Conservation (phyloP, 768 basidiomycete species). For the Macrolepiota dolichaula region DNA sequence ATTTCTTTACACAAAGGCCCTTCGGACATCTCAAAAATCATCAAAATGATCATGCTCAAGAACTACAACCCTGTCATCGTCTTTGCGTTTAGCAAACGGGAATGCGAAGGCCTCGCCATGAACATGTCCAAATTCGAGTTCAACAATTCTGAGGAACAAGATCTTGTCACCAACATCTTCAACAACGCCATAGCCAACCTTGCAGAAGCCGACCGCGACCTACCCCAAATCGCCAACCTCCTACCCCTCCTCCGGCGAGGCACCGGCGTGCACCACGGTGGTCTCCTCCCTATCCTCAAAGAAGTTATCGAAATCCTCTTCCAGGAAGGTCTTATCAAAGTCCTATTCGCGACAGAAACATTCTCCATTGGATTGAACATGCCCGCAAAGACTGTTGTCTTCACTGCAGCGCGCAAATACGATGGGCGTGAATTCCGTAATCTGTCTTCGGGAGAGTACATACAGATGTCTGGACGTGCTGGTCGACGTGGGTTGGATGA, state of each 20-base stretch:
- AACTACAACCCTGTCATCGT: slow-evolving; percentile 98
- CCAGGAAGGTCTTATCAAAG: slow-evolving; percentile 97
- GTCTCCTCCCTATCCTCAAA: slow-evolving; percentile 94
- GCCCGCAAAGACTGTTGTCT: slow-evolving; percentile 99
- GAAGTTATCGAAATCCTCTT: slow-evolving; percentile 99
- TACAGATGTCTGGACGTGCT: slow-evolving; percentile 99
- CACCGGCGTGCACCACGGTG: slow-evolving; percentile 97
- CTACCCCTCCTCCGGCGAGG: slow-evolving; percentile 92
- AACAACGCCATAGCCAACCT: slow-evolving; percentile 92
- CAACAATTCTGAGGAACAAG: slow-evolving; percentile 90
- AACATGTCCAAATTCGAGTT: slow-evolving; percentile 95
- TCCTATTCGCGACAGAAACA: slow-evolving; percentile 97
- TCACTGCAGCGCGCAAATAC: slow-evolving; percentile 92
- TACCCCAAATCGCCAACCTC: slow-evolving; percentile 92
- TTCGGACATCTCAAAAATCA: slow-evolving; percentile 95
- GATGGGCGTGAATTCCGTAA: slow-evolving; percentile 94
- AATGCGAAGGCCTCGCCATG: slow-evolving; percentile 92
- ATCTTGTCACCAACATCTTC: slow-evolving; percentile 84
- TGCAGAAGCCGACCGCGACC: slow-evolving; percentile 77
- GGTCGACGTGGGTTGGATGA: slow-evolving; percentile 97
- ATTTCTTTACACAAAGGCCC: slow-evolving; percentile 45
- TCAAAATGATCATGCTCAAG: slow-evolving; percentile 97
- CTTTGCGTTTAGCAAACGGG: slow-evolving; percentile 97
- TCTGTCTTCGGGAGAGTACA: slow-evolving; percentile 94
- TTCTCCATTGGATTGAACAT: slow-evolving; percentile 98